Base-by-base conservation (phyloP, 176 grass and related monocot genomes). In the Pontederia crassipes region DNA sequence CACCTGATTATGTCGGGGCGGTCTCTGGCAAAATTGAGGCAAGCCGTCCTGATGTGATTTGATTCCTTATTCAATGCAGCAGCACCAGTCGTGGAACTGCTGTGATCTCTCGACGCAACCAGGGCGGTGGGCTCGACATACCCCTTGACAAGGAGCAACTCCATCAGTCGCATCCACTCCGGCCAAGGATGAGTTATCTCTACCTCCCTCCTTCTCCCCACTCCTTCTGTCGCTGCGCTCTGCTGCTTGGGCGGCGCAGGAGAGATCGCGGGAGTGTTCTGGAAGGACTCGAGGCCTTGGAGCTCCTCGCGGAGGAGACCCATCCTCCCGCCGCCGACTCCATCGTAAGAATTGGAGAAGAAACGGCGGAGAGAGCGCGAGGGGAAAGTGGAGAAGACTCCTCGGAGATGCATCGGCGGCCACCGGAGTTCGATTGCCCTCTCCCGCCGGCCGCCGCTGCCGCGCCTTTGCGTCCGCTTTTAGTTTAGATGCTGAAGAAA, bases 1-100 rank as follows among this genome's bases (percentile, higher is more conserved):
- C 32, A 40, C 32, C 32, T 40, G 32, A 40, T 40, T 3, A 40
- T 40, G 32, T 7, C 6, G 32, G 32, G 32, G 0, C 32, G 32
- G 32, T 40, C 32, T 40, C 32, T 40, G 32, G 32, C 2, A 40
- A 40, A 40, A 40, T 40, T 40, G 32, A 40, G 32, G 6, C 32
- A 40, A 40, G 87, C 93, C 59, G 91, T 98, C 75, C 88, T 85
- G 71, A 92, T 58, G 73, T 57, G 75, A 74, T 92, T 92, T 28
- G 32, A 56, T 16, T 86, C 79, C 57, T 45, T 77, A 49, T 80
- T 65, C 17, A 55, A 54, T 17, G 81, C 67, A 0, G 20, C 12
- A 57, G 54, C 17, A 27, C 9, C 40, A 55, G 53, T 53, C 2
- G 6, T 40, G 6, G 1, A 40, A 40, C 32, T 40, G 32, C 4